Conservation (phyloP, 768 basidiomycete genomes). For the Hypholoma fasciculare region DNA sequence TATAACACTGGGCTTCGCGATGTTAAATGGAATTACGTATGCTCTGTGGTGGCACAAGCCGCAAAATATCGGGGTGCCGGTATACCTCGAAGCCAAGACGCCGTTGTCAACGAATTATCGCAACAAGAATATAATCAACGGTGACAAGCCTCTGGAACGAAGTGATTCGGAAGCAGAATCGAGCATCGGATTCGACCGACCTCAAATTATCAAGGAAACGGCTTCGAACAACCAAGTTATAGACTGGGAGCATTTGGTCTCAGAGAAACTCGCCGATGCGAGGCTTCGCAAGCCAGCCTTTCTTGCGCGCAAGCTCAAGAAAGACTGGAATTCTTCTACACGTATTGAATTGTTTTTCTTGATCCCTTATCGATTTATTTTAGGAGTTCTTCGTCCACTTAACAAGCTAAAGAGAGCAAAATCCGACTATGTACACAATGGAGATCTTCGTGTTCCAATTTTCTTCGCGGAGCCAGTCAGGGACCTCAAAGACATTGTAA, state of each 20-base stretch:
- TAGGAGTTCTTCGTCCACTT: no score
- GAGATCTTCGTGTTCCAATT: not conserved
- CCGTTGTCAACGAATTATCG: no score
- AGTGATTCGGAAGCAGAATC: not conserved
- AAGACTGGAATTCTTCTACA: no score
- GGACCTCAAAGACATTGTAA: not conserved
- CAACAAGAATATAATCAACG: no score
- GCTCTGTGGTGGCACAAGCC: constrained; percentile 37
- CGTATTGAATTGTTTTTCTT: no score
- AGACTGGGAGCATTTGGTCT: no score
- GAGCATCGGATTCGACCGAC: not conserved
- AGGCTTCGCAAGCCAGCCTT: no score
- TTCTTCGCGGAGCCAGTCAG: not conserved
- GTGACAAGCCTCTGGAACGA: not conserved
- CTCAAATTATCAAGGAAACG: not conserved
- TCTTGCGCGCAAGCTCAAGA: no score
- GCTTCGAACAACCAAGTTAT: no score
- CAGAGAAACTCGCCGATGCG: no score
- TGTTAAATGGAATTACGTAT: constrained; percentile 26
- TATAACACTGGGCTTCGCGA: constrained; percentile 29
- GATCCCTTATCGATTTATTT: no score
- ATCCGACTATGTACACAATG: not conserved
- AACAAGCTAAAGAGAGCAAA: no score
- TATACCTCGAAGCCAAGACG: constrained; percentile 10
- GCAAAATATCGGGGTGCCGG: constrained; percentile 22